Evolutionary conservation across 202 grass and related monocot genomes (phyloP).

Genomic region (Zoysia matrella): DNA sequence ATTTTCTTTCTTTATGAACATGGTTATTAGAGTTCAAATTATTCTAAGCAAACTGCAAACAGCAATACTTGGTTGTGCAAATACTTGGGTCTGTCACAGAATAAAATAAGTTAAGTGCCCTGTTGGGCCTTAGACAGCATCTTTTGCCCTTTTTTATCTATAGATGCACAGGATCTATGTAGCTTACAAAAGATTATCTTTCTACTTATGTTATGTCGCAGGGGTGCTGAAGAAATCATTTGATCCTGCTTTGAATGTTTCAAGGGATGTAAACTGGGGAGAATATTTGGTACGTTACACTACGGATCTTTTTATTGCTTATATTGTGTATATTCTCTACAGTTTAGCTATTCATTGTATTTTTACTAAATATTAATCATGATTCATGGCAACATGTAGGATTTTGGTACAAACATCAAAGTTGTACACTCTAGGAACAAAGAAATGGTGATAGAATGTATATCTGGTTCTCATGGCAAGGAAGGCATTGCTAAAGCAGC

Average conservation of each 20-base stretch:
- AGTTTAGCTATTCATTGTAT: background rate
- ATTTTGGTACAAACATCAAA: constrained; percentile 43
- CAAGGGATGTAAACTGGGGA: constrained; percentile 30
- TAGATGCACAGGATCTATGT: background rate
- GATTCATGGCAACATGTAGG: constrained; percentile 48
- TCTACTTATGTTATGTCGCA: constrained; percentile 20
- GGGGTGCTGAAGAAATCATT: constrained; percentile 72
- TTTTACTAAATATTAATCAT: background rate
- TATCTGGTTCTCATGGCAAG: constrained; percentile 79
- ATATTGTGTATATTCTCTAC: background rate
- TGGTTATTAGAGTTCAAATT: too few relatives aligned
- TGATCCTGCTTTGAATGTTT: constrained; percentile 43
- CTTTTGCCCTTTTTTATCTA: background rate
- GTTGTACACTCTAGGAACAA: constrained; percentile 36
- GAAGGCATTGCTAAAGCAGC: constrained; percentile 82
- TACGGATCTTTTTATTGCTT: constrained; percentile 23
- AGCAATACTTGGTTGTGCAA: too few relatives aligned
- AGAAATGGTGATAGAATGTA: constrained; percentile 60
- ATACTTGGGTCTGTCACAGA: too few relatives aligned
- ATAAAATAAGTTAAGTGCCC: too few relatives aligned
- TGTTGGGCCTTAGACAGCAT: too few relatives aligned
- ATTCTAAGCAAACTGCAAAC: too few relatives aligned
- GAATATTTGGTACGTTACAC: constrained; percentile 50
- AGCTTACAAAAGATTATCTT: background rate
- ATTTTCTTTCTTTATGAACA: too few relatives aligned